Conservation (phyloP, 2,329 filamentous ascomycete species). For the Trichoderma brevicompactum region DNA sequence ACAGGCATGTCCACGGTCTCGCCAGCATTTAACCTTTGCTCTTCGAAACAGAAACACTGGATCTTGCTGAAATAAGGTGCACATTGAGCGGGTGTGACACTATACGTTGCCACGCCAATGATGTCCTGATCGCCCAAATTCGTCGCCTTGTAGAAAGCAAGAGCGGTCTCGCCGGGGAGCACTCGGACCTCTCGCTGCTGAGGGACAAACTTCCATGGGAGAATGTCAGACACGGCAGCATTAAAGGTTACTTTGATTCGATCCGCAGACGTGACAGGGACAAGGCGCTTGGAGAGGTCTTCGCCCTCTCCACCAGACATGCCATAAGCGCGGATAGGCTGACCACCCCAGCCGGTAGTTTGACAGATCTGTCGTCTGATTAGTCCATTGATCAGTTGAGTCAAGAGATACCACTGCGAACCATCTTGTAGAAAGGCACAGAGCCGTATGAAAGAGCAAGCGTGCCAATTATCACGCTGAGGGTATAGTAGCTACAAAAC, state of each 20-base stretch:
- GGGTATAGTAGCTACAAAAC: slow-evolving; percentile 66
- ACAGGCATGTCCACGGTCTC: slow-evolving; percentile 99
- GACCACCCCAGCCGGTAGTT: slow-evolving; percentile 88
- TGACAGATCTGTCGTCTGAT: slow-evolving; percentile 67
- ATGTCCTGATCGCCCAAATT: slow-evolving; percentile 91
- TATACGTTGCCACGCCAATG: slow-evolving; percentile 97
- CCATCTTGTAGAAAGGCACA: slow-evolving; percentile 87
- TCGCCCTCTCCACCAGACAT: slow-evolving; percentile 48
- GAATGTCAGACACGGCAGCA: slow-evolving; percentile 88
- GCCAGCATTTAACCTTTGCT: slow-evolving; percentile 89
- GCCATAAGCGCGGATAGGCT: slow-evolving; percentile 81
- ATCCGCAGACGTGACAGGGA: slow-evolving; percentile 78
- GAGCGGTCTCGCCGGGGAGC: slow-evolving; percentile 90
- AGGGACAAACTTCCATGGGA: slow-evolving; percentile 96
- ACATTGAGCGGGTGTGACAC: slow-evolving; percentile 92
- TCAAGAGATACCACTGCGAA: slow-evolving; percentile 39
- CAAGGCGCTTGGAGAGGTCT: slow-evolving; percentile 76
- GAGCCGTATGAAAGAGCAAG: slow-evolving; percentile 81
- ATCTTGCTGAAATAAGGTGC: slow-evolving; percentile 99
- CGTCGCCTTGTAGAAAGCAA: slow-evolving; percentile 97
- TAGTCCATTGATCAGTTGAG: slow-evolving; percentile 17
- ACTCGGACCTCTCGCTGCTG: slow-evolving; percentile 97
- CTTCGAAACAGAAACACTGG: slow-evolving; percentile 99
- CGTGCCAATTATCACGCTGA: slow-evolving; percentile 78
- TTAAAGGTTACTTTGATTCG: slow-evolving; percentile 96